A percentile compares a stretch with the other conserved stretches of the same genome.
These are phyloP conservation scores for Cylindrotheca fusiformis DNA, from an alignment of 108 stramenopile genomes.

Conservation along the genomic window DNA sequence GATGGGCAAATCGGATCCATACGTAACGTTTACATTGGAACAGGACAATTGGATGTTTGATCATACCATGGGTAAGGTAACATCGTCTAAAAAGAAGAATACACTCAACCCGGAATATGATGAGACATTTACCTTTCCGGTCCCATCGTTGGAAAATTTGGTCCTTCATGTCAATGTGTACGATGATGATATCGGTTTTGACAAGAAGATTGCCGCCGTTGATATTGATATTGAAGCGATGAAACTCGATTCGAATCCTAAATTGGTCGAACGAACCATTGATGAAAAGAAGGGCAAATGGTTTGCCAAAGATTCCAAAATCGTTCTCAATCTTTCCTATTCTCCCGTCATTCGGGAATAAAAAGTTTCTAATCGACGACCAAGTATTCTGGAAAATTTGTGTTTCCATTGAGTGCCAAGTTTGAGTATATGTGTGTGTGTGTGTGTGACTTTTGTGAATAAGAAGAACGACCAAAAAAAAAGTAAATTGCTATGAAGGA, in stretches of 20 bases:
- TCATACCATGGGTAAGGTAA: conserved; percentile 36
- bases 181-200: conserved; percentile 46
- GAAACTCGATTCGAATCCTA: conserved; percentile 23
- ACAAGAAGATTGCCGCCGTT: conserved; percentile 40
- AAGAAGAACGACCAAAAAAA: background rate
- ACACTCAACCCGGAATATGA: conserved; percentile 49
- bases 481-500: background rate
- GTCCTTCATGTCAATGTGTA: conserved; percentile 39
- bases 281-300: conserved; percentile 30
- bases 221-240: conserved; percentile 44
- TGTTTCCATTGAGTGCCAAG: too few relatives aligned
- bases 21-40: conserved; percentile 50
- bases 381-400: too few relatives aligned
- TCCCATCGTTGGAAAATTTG: conserved; percentile 51
- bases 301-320: conserved; percentile 30
- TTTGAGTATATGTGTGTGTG: too few relatives aligned
- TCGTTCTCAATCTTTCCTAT: conserved; percentile 15
- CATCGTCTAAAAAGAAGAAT: conserved; percentile 41
- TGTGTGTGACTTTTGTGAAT: too few relatives aligned
- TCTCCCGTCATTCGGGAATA: too few relatives aligned
- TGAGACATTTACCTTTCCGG: conserved; percentile 37
- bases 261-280: conserved; percentile 16
- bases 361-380: too few relatives aligned
- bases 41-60: conserved; percentile 40
- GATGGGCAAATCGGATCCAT: conserved; percentile 52